These are phyloP conservation scores for Tolypocladium inflatum DNA, from an alignment of 2,329 filamentous ascomycete genomes.

Conservation along the genomic window DNA sequence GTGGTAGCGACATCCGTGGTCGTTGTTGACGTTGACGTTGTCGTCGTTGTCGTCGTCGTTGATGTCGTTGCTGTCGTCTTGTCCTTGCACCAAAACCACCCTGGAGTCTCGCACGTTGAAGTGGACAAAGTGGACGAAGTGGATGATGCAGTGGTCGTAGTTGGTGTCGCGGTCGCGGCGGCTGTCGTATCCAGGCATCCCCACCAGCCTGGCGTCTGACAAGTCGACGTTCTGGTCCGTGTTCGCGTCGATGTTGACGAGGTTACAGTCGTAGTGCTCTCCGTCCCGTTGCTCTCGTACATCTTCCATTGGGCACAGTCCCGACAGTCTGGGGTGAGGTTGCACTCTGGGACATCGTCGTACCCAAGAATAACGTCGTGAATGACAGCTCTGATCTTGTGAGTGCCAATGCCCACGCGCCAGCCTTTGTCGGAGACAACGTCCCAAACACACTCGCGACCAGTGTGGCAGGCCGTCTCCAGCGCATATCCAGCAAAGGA, in stretches of 20 bases:
- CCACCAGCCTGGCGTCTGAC: conserved; percentile 90
- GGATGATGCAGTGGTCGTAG: conserved; percentile 31
- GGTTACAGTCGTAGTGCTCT: conserved; percentile 56
- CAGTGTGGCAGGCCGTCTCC: conserved; percentile 87
- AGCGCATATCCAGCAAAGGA: conserved; percentile 89
- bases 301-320: conserved; percentile 94
- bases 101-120: conserved; percentile 52
- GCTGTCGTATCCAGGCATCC: conserved; percentile 61
- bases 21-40: conserved; percentile 15
- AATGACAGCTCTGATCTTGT: conserved; percentile 84
- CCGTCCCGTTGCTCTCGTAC: conserved; percentile 83
- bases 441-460: conserved; percentile 82
- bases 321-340: conserved; percentile 66
- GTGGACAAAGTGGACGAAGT: conserved; percentile 35
- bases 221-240: conserved; percentile 76
- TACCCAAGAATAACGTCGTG: conserved; percentile 79
- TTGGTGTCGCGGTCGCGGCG: conserved; percentile 23
- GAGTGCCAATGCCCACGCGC: conserved; percentile 82
- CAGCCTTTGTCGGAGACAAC: conserved; percentile 87
- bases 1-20: conserved; percentile 21
- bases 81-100: conserved; percentile 59
- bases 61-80: conserved; percentile 23
- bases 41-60: conserved; percentile 20
- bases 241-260: conserved; percentile 46
- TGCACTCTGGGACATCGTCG: conserved; percentile 68